Conservation (phyloP, 2,329 filamentous ascomycete species). For the Botrytis byssoidea region DNA sequence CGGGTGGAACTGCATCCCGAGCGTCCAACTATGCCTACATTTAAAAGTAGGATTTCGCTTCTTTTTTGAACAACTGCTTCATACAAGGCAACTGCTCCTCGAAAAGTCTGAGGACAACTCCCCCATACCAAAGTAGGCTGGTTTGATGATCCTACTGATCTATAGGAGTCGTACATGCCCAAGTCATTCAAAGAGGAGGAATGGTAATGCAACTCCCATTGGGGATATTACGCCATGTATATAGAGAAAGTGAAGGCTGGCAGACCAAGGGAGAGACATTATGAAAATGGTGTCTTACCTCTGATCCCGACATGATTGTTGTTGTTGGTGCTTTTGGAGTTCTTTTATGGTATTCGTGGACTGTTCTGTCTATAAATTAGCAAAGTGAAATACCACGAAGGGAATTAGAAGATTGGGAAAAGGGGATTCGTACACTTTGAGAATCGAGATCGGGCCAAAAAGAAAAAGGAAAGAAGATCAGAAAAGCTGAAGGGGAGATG, state of each 20-base stretch:
- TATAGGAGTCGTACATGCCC: neutral
- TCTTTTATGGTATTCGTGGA: neutral
- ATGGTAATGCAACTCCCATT: neutral
- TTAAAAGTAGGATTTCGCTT: neutral
- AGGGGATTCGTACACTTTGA: neutral
- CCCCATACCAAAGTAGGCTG: conserved; percentile 8
- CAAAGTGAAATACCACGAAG: neutral
- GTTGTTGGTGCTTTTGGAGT: neutral
- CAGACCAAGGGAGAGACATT: neutral
- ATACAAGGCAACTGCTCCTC: neutral
- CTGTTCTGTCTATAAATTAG: neutral
- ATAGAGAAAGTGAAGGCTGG: neutral
- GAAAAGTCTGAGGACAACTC: neutral
- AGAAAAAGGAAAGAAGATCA: neutral
- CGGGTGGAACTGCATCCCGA: neutral
- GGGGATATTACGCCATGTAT: neutral
- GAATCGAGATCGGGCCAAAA: neutral
- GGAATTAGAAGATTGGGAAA: neutral
- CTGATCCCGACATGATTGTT: neutral
- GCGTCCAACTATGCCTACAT: neutral
- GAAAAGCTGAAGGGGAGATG: neutral
- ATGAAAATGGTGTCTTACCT: conserved; percentile 6
- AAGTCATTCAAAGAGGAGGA: neutral
- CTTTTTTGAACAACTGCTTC: neutral
- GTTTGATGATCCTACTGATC: conserved; percentile 2